These are phyloP conservation scores for Zalerion maritima DNA, from an alignment of 495 filamentous ascomycete genomes.

Conservation along the genomic window DNA sequence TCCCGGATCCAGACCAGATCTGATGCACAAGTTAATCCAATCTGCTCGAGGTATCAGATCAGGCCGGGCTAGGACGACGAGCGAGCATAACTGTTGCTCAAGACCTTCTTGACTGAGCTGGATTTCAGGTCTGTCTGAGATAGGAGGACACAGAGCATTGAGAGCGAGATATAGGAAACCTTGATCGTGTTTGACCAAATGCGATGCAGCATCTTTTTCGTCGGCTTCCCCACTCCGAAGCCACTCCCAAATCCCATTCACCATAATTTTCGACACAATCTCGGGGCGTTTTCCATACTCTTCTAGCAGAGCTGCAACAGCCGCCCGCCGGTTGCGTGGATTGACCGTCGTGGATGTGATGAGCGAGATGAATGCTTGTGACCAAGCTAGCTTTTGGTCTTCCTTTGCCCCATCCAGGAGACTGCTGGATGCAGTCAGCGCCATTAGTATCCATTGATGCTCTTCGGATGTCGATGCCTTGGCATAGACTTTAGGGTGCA, in stretches of 20 bases:
- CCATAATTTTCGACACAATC: constrained; percentile 41
- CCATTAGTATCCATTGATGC: constrained; percentile 56
- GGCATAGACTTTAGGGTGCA: constrained; percentile 70
- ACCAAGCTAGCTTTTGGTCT: constrained; percentile 46
- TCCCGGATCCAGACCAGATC: constrained; percentile 68
- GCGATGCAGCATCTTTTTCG: constrained; percentile 66
- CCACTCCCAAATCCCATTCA: constrained; percentile 76
- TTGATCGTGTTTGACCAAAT: constrained; percentile 49
- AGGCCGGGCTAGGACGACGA: constrained; percentile 65
- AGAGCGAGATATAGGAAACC: constrained; percentile 47
- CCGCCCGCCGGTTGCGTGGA: constrained; percentile 41
- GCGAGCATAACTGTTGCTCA: constrained; percentile 49
- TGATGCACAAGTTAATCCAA: constrained; percentile 82
- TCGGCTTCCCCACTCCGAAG: constrained; percentile 42
- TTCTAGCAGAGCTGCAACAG: constrained; percentile 39
- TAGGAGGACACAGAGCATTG: constrained; percentile 49
- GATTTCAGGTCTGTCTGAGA: constrained; percentile 20
- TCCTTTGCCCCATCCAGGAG: constrained; percentile 14
- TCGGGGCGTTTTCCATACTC: constrained; percentile 41
- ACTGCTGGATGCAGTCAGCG: constrained; percentile 43
- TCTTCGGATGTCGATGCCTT: constrained; percentile 62
- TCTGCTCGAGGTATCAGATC: constrained; percentile 60
- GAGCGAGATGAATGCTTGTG: constrained; percentile 66
- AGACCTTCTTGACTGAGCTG: constrained; percentile 26
- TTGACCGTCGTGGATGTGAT: constrained; percentile 46